These are phyloP conservation scores for Beauveria sp. DNA, from an alignment of 2,329 filamentous ascomycete genomes.

Conservation along the genomic window DNA sequence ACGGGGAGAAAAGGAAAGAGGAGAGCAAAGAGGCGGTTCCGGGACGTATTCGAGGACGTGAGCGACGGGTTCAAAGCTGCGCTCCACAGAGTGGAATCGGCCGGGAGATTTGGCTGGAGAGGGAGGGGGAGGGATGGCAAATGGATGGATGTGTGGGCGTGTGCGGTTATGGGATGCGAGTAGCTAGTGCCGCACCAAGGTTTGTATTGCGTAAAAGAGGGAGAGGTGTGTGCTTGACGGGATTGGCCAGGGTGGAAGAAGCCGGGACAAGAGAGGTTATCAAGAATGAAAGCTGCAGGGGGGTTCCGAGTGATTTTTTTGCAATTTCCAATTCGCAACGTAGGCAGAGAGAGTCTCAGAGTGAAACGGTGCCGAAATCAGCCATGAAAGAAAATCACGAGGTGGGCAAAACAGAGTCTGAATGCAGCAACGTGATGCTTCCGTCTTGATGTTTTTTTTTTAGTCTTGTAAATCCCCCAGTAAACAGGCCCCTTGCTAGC, in stretches of 20 bases:
- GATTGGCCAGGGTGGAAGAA: slow-evolving; percentile 3
- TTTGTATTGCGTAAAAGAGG: slow-evolving; percentile 12
- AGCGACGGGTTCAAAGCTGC: neutral
- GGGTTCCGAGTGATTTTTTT: neutral
- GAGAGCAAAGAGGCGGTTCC: slow-evolving; percentile 2
- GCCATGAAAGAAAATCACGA: slow-evolving; percentile 8
- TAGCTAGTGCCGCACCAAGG: slow-evolving; percentile 7
- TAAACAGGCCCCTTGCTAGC: neutral
- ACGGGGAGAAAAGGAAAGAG: neutral
- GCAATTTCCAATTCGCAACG: neutral
- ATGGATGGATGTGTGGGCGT: neutral
- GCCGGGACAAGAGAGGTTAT: neutral
- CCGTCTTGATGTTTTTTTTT: too few relatives aligned
- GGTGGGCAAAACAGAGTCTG: neutral
- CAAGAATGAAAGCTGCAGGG: too few relatives aligned
- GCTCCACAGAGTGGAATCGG: slow-evolving; percentile 13
- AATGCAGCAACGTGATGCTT: slow-evolving; percentile 9
- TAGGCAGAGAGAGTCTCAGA: neutral
- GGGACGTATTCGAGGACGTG: slow-evolving; percentile 11
- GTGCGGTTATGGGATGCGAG: neutral
- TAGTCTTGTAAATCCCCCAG: neutral
- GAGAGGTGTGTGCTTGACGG: neutral
- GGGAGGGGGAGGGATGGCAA: neutral
- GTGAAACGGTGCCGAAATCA: neutral
- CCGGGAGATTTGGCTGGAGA: slow-evolving; percentile 10